Percentiles rank a stretch among this genome's conserved stretches.
Evolutionary conservation across 2,329 filamentous ascomycete genomes (phyloP).

Genomic region (Diaporthe nobilis): DNA sequence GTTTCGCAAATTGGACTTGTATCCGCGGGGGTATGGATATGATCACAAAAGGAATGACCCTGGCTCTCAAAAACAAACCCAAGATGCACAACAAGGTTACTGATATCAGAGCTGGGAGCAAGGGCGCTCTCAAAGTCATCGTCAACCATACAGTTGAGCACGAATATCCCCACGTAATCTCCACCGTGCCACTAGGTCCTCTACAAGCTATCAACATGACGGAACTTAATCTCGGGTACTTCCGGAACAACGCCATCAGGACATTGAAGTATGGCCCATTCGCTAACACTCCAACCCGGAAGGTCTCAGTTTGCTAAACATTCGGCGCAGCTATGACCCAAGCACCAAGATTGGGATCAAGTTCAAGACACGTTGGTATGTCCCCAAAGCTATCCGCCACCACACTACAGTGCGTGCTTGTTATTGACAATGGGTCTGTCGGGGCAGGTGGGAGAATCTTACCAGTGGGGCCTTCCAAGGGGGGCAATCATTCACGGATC

Average conservation of each 20-base stretch:
- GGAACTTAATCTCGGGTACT: conserved; percentile 48
- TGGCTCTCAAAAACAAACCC: conserved; percentile 45
- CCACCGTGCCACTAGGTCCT: conserved; percentile 47
- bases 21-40: conserved; percentile 50
- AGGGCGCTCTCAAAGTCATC: conserved; percentile 43
- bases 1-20: conserved; percentile 48
- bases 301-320: neutral
- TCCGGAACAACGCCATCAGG: conserved; percentile 50
- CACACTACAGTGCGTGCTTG: neutral
- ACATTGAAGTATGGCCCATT: conserved; percentile 45
- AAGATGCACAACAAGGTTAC: conserved; percentile 44
- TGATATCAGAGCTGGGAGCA: conserved; percentile 42
- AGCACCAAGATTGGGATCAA: conserved; percentile 50
- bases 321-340: conserved; percentile 45
- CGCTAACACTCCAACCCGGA: neutral
- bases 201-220: conserved; percentile 47
- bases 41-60: conserved; percentile 49
- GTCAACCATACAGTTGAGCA: conserved; percentile 44
- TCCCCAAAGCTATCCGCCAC: conserved; percentile 14
- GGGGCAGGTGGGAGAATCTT: conserved; percentile 45
- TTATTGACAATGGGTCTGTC: neutral
- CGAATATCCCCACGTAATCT: conserved; percentile 46
- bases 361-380: conserved; percentile 48
- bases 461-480: conserved; percentile 45
- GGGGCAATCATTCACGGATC: conserved; percentile 48